Evolutionary conservation across 306 rosid genomes (phyloP).

Genomic region (Styphnolobium japonicum): DNA sequence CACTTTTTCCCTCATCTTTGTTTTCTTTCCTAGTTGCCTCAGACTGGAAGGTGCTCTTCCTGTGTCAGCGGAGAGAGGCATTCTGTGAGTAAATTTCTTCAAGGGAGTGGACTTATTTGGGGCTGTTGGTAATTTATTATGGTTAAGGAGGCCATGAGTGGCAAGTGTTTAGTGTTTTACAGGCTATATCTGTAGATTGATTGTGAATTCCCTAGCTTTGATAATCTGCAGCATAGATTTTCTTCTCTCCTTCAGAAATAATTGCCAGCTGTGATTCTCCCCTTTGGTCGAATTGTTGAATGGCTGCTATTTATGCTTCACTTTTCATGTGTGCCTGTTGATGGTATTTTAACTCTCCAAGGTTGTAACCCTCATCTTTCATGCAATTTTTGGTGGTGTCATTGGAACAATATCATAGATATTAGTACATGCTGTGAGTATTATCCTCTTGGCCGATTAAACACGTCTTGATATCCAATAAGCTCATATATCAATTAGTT

Average conservation of each 20-base stretch:
- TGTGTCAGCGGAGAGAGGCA: slow-evolving; percentile 37
- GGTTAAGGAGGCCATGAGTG: slow-evolving; percentile 32
- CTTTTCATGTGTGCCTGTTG: slow-evolving; percentile 15
- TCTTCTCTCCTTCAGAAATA: slow-evolving; percentile 14
- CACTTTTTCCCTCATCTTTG: slow-evolving; percentile 35
- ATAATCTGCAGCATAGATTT: background rate
- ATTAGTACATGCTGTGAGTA: background rate
- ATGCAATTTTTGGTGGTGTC: background rate
- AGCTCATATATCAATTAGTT: background rate
- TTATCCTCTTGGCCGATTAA: slow-evolving; percentile 14
- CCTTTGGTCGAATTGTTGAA: slow-evolving; percentile 5
- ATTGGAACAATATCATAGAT: background rate
- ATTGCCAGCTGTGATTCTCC: slow-evolving; percentile 12
- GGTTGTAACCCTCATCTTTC: background rate
- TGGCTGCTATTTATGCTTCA: slow-evolving; percentile 14
- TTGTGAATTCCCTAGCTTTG: slow-evolving; percentile 22
- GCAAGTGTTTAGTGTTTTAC: slow-evolving; percentile 30
- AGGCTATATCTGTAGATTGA: slow-evolving; percentile 24
- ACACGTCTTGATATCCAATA: background rate
- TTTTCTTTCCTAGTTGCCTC: slow-evolving; percentile 52
- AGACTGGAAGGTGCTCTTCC: slow-evolving; percentile 37
- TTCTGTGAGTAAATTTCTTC: slow-evolving; percentile 43
- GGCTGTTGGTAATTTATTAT: slow-evolving; percentile 35
- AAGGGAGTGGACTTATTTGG: slow-evolving; percentile 35
- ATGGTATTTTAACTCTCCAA: slow-evolving; percentile 1